Conservation (phyloP, 306 rosid genomes). For the Cicer cuneatum region DNA sequence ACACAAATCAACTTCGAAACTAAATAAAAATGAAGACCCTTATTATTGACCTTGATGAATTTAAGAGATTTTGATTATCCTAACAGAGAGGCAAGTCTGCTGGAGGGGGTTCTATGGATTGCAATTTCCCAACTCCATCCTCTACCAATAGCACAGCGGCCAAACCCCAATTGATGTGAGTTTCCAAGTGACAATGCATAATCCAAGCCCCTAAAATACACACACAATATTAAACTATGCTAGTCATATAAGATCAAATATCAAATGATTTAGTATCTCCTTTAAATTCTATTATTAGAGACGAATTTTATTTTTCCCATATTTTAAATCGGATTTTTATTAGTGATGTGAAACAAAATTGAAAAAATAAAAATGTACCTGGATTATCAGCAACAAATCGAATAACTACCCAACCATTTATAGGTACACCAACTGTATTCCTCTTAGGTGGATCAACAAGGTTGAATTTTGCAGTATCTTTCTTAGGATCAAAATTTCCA, state of each 20-base stretch:
- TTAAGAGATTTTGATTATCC: not conserved
- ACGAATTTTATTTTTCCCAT: too few species aligned
- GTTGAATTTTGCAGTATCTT: slow-evolving; percentile 71
- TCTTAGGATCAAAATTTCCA: slow-evolving; percentile 74
- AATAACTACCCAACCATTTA: slow-evolving; percentile 90
- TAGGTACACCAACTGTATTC: slow-evolving; percentile 86
- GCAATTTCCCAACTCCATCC: slow-evolving; percentile 73
- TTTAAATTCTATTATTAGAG: too few species aligned
- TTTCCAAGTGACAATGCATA: slow-evolving; percentile 96
- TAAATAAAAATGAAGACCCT: slow-evolving; percentile 44
- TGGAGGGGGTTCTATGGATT: slow-evolving; percentile 76
- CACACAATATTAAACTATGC: not conserved
- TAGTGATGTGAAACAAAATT: too few species aligned
- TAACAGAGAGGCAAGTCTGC: slow-evolving; percentile 77
- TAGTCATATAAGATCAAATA: not conserved
- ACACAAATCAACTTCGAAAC: slow-evolving; percentile 38
- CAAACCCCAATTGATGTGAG: slow-evolving; percentile 88
- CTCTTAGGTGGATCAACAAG: slow-evolving; percentile 89
- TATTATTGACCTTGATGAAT: slow-evolving; percentile 30
- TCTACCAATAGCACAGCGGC: slow-evolving; percentile 87
- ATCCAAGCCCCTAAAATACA: slow-evolving; percentile 76
- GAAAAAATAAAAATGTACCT: slow-evolving; percentile 22
- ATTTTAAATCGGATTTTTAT: too few species aligned
- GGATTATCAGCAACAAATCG: slow-evolving; percentile 96
- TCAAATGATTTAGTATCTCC: too few species aligned